Evolutionary conservation across 306 rosid genomes (phyloP), one percentile per base, ranked within the genome.

Genomic region (Vicia faba): DNA sequence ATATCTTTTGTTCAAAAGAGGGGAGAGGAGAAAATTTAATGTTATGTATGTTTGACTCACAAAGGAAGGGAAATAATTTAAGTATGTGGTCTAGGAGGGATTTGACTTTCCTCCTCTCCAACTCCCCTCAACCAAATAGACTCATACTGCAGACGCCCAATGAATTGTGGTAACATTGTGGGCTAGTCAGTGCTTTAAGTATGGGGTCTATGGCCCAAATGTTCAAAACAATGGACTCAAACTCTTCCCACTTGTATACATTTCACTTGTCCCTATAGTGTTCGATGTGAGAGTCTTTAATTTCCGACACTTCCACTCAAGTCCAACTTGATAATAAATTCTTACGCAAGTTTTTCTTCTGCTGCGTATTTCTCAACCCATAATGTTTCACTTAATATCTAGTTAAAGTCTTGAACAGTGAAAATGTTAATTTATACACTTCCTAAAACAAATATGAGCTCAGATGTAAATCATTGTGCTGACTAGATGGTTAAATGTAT

Each of bases 371-470:
- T 25, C 28, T 25, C 28, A 2, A 25, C 28, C 28, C 2, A 25
- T 25, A 3, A 2, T 56, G 44, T 31, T 20, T 48, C 25, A 48
- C 54, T 23, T 14, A 11, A 36, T 55, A 14, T 29, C 41, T 36
- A 19, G 13, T 36, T 69, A 14, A 76, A 55, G 31, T 76, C 56
- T 49, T 57, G 56, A 15, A 59, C 23, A 8, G 56, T 66, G 67
- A 49, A 65, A 26, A 4, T 25, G 11, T 64, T 72, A 25, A 33
- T 51, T 40, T 67, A 12, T 66, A 7, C 18, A 11, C 55, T 70
- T 25, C 28, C 28, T 25, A 25, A 25, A 25, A 25, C 28, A 25
- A 25, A 25, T 25, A 25, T 25, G 28, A 25, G 28, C 28, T 16
- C 33, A 58, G 64, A 58, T 14, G 64, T 18, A 58, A 58, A 33